Conservation (phyloP, 371 early-diverging fungal species). For the Capillidium heterosporum region DNA sequence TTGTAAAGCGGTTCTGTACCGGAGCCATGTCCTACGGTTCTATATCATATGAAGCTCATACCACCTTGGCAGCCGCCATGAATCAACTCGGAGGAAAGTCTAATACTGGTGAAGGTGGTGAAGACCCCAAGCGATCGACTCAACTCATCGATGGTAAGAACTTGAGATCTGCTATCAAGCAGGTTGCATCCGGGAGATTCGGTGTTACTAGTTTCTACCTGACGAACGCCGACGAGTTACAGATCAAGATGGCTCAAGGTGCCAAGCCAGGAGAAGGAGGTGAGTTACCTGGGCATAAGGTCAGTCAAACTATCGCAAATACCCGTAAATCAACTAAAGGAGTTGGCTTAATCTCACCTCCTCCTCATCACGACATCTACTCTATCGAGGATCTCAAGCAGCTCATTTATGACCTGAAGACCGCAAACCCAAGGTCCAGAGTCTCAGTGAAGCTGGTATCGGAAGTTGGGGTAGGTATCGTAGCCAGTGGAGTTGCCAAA, state of each 20-base stretch:
- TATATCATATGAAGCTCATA: constrained; percentile 86
- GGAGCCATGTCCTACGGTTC: constrained; percentile 99
- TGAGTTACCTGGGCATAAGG: constrained; percentile 67
- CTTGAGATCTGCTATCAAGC: constrained; percentile 89
- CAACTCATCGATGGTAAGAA: constrained; percentile 34
- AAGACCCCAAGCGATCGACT: constrained; percentile 70
- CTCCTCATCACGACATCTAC: constrained; percentile 96
- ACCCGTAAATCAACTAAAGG: constrained; percentile 91
- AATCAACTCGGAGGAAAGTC: constrained; percentile 88
- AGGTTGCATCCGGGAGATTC: constrained; percentile 93
- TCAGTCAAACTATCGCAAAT: constrained; percentile 70
- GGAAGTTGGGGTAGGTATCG: constrained; percentile 90
- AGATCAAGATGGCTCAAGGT: constrained; percentile 98
- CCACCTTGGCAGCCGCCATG: constrained; percentile 85
- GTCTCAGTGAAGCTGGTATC: constrained; percentile 93
- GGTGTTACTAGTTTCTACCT: constrained; percentile 91
- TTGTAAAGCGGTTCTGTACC: constrained; percentile 90
- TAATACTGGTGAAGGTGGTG: constrained; percentile 97
- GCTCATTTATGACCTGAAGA: constrained; percentile 90
- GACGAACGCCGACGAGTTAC: constrained; percentile 83
- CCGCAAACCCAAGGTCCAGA: constrained; percentile 74
- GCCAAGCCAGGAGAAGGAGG: constrained; percentile 97
- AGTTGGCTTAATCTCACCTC: constrained; percentile 88
- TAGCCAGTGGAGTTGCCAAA: constrained; percentile 93
- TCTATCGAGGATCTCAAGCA: constrained; percentile 95